phyloP scores from a whole-genome alignment of 225 moss, liverwort and hornwort genomes.

The Physcomitrellopsis africana region DNA sequence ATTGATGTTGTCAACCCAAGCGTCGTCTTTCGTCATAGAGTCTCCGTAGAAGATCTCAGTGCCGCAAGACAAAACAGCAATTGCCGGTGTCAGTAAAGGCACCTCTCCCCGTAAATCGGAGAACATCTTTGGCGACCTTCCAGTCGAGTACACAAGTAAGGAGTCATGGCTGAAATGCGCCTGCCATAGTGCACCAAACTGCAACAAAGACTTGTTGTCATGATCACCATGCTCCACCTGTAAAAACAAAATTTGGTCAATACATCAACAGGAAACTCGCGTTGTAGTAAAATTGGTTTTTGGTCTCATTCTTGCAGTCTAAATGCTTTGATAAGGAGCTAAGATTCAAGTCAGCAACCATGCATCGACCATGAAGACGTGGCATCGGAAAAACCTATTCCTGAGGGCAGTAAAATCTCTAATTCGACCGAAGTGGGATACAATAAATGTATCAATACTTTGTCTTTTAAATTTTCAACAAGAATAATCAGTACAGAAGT shows the following conservation, averaged over 20 bases:
- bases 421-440: no score
- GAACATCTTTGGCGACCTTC: slow-evolving; percentile 65
- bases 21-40: slow-evolving; percentile 61
- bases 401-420: no score
- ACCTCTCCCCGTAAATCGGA: slow-evolving; percentile 59
- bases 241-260: slow-evolving; percentile 16
- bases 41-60: slow-evolving; percentile 73
- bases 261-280: neutral
- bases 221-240: slow-evolving; percentile 70
- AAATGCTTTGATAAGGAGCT: neutral
- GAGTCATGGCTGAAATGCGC: slow-evolving; percentile 72
- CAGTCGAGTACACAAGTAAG: slow-evolving; percentile 63
- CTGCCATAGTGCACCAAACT: slow-evolving; percentile 69
- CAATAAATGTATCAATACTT: neutral
- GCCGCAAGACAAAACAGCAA: slow-evolving; percentile 64
- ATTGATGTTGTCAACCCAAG: slow-evolving; percentile 57
- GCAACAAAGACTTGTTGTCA: slow-evolving; percentile 49
- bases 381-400: no score
- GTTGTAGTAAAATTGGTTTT: neutral
- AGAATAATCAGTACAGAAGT: neutral
- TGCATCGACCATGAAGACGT: neutral
- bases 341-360: neutral
- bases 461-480: neutral
- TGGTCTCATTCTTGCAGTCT: neutral
- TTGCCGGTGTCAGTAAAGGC: slow-evolving; percentile 65